Percentiles rank a stretch among this genome's conserved stretches.
These are phyloP conservation scores for Favolaschia claudopus DNA, from an alignment of 768 basidiomycete genomes.

Conservation along the genomic window DNA sequence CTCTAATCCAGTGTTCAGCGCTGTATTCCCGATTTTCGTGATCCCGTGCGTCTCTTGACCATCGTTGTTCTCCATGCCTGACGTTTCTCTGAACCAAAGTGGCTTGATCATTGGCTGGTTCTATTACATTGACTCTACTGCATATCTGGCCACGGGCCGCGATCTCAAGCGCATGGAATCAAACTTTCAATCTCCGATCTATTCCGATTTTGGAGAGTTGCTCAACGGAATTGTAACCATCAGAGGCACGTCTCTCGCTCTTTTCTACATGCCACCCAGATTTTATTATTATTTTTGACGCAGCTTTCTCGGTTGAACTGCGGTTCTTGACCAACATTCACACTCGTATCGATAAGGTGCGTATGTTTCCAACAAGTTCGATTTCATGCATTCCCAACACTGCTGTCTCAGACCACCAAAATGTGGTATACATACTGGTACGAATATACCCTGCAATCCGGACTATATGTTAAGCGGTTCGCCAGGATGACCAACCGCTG, in stretches of 20 bases:
- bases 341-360: slow-evolving; percentile 75
- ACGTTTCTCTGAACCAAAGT: background rate
- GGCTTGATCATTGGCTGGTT: slow-evolving; percentile 75
- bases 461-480: slow-evolving; percentile 76
- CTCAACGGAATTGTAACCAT: slow-evolving; percentile 93
- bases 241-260: slow-evolving; percentile 48
- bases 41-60: slow-evolving; percentile 50
- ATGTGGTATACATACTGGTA: slow-evolving; percentile 76
- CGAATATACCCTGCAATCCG: slow-evolving; percentile 38
- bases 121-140: slow-evolving; percentile 74
- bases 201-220: slow-evolving; percentile 82
- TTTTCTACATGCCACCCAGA: background rate
- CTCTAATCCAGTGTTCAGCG: slow-evolving; percentile 39
- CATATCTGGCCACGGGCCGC: slow-evolving; percentile 81
- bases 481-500: slow-evolving; percentile 53
- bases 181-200: slow-evolving; percentile 84
- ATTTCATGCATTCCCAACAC: too few relatives aligned
- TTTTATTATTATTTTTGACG: too few relatives aligned
- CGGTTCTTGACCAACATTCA: slow-evolving; percentile 81
- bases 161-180: slow-evolving; percentile 92
- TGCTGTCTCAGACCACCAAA: too few relatives aligned
- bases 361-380: too few relatives aligned
- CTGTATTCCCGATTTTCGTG: slow-evolving; percentile 85
- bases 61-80: background rate
- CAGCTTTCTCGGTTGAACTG: slow-evolving; percentile 79